phyloP scores from a whole-genome alignment of 1,284 basidiomycete genomes.

The Pulveroboletus sp. region DNA sequence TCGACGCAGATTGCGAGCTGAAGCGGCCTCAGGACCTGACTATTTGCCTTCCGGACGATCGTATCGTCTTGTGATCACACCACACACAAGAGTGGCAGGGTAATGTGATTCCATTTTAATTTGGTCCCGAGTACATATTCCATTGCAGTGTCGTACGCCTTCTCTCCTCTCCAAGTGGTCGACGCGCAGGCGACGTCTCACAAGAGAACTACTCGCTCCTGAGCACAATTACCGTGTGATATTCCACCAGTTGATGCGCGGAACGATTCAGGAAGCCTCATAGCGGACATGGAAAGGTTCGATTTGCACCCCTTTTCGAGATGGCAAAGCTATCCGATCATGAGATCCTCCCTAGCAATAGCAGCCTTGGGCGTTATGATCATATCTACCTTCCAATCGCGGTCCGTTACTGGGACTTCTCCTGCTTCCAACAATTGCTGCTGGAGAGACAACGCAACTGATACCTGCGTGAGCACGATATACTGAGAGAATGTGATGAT shows the following conservation, averaged over 20 bases:
- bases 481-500: constrained; percentile 9
- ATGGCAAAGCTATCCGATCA: constrained; percentile 18
- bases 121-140: constrained; percentile 14
- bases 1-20: constrained; percentile 7
- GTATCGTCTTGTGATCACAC: constrained; percentile 33
- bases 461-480: constrained; percentile 14
- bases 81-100: constrained; percentile 33
- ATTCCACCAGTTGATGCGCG: constrained; percentile 11
- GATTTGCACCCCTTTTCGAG: constrained; percentile 1
- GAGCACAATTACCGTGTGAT: constrained; percentile 31
- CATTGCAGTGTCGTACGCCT: constrained; percentile 33
- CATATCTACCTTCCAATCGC: constrained; percentile 70
- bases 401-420: constrained; percentile 55
- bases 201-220: constrained; percentile 32
- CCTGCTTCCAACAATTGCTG: constrained; percentile 63
- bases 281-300: constrained; percentile 26
- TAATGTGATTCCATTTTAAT: constrained; percentile 29
- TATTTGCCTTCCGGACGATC: constrained; percentile 41
- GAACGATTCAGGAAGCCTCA: constrained; percentile 17
- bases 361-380: constrained; percentile 57
- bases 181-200: constrained; percentile 5
- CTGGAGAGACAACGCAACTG: constrained; percentile 64
- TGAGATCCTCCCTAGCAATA: constrained; percentile 21
- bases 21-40: constrained; percentile 29
- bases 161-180: constrained; percentile 33